A percentile compares a stretch with the other conserved stretches of the same genome.
phyloP scores from a whole-genome alignment of 805 yeast genomes.

The Starmerella davenportii region DNA sequence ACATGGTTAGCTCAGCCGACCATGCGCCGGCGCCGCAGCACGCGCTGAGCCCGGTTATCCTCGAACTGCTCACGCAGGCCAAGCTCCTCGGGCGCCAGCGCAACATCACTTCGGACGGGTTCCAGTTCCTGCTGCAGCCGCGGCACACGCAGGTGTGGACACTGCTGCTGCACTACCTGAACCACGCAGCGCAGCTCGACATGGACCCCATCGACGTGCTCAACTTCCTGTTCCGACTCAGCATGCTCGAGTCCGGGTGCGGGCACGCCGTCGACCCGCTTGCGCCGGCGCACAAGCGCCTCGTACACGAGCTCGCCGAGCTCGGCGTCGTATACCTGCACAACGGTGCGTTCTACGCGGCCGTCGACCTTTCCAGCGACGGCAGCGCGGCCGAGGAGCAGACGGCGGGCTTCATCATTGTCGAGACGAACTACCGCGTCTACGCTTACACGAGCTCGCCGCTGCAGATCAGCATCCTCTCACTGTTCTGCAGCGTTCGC shows the following conservation, averaged over 20 bases:
- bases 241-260: conserved; percentile 78
- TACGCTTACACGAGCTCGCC: conserved; percentile 92
- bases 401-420: conserved; percentile 48
- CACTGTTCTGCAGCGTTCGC: conserved; percentile 69
- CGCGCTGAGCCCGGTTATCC: conserved; percentile 27
- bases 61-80: conserved; percentile 56
- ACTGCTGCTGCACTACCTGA: conserved; percentile 64
- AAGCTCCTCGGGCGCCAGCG: conserved; percentile 58
- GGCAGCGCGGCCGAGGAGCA: conserved; percentile 12
- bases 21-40: neutral
- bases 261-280: conserved; percentile 58
- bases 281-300: conserved; percentile 61
- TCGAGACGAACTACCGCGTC: conserved; percentile 84
- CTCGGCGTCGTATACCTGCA: conserved; percentile 67
- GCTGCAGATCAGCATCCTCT: conserved; percentile 78
- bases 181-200: conserved; percentile 61
- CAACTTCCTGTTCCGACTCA: conserved; percentile 82
- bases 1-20: conserved; percentile 73
- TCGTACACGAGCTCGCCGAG: conserved; percentile 80
- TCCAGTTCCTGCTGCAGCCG: conserved; percentile 84
- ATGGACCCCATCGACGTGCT: conserved; percentile 95
- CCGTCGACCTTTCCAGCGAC: conserved; percentile 10
- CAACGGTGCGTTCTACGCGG: conserved; percentile 20
- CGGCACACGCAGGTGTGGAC: conserved; percentile 93
- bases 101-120: conserved; percentile 73